Percentiles rank a stretch among this genome's conserved stretches.
Evolutionary conservation across 1,284 basidiomycete genomes (phyloP).

Genomic region (Cerrena zonata): DNA sequence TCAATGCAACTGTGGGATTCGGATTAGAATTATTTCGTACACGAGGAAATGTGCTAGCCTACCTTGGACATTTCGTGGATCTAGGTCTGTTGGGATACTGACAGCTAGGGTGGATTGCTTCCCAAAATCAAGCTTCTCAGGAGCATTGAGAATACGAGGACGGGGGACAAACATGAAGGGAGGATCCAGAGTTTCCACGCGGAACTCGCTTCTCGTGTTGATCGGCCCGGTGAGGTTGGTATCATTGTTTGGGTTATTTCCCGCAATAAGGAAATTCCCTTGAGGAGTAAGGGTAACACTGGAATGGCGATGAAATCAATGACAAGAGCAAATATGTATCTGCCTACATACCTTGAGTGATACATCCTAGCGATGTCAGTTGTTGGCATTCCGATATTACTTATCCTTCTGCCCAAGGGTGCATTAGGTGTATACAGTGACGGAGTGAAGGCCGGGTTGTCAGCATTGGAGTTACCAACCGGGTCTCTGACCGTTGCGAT

Average conservation of each 20-base stretch:
- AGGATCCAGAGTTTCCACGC: too few relatives aligned
- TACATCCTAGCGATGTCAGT: constrained; percentile 42
- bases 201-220: too few relatives aligned
- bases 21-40: constrained; percentile 21
- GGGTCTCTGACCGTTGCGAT: constrained; percentile 25
- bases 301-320: too few relatives aligned
- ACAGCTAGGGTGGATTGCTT: constrained; percentile 34
- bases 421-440: constrained; percentile 46
- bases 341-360: too few relatives aligned
- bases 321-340: too few relatives aligned
- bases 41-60: neutral
- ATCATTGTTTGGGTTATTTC: neutral
- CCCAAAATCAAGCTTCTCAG: constrained; percentile 36
- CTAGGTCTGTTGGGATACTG: constrained; percentile 26
- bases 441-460: constrained; percentile 40
- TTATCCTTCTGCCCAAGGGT: constrained; percentile 43
- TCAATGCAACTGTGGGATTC: neutral
- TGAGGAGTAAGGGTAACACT: neutral
- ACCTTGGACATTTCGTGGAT: constrained; percentile 32
- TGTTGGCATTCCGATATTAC: constrained; percentile 39
- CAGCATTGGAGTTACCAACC: too few relatives aligned
- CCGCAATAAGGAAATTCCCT: neutral
- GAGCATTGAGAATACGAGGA: constrained; percentile 35
- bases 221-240: constrained; percentile 35
- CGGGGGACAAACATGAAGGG: too few relatives aligned